phyloP scores from a whole-genome alignment of 75 land plant genomes.

The Ceratopteris richardii region DNA sequence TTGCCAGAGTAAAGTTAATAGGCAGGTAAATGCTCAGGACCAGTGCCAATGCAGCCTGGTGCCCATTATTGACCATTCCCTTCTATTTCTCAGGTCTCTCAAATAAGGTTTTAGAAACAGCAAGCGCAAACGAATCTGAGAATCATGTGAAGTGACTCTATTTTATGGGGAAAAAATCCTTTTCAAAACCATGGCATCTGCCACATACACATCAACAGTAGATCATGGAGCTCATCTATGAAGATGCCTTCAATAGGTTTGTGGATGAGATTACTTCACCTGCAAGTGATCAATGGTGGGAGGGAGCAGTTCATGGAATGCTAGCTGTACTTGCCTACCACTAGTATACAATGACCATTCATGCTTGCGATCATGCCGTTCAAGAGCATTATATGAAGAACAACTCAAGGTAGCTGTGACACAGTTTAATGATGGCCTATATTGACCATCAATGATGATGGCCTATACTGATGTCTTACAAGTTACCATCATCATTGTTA shows the following conservation, averaged over 20 bases:
- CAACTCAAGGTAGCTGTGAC: constrained; percentile 83
- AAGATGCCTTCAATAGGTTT: constrained; percentile 89
- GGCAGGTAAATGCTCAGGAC: constrained; percentile 88
- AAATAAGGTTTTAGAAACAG: constrained; percentile 98
- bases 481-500: constrained; percentile 77
- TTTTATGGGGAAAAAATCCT: constrained; percentile 90
- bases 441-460: constrained; percentile 96
- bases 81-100: constrained; percentile 87
- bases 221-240: constrained; percentile 87
- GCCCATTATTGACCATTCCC: constrained; percentile 94
- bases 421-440: constrained; percentile 85
- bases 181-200: constrained; percentile 94
- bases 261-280: constrained; percentile 88
- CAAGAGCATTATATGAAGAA: constrained; percentile 96
- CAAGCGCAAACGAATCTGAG: constrained; percentile 88
- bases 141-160: constrained; percentile 94
- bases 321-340: constrained; percentile 76
- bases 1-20: constrained; percentile 89
- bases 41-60: constrained; percentile 77
- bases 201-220: constrained; percentile 92
- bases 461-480: constrained; percentile 79
- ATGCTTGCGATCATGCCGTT: constrained; percentile 93
- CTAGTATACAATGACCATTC: constrained; percentile 97
- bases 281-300: constrained; percentile 99
- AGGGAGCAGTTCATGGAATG: constrained; percentile 85